Percentiles rank a stretch among this genome's conserved stretches.
Evolutionary conservation across 2,329 filamentous ascomycete genomes (phyloP).

Genomic region (Rhytidhysteron rufulum): DNA sequence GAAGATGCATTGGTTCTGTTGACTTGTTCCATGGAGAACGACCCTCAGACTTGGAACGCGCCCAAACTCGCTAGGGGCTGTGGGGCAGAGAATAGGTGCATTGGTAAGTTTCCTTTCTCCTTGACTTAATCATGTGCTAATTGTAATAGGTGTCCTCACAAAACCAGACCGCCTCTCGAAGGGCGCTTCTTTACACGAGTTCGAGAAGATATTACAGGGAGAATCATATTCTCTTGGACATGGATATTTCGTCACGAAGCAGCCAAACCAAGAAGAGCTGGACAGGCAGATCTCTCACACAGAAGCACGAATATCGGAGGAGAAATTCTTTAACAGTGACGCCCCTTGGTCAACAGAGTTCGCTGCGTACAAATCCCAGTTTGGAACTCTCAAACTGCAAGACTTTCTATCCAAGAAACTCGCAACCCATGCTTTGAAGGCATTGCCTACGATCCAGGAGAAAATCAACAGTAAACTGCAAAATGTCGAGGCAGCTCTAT

Average conservation of each 20-base stretch:
- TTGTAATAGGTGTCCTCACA: constrained; percentile 67
- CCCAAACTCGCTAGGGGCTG: constrained; percentile 50
- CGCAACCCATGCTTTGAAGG: constrained; percentile 39
- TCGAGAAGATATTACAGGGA: constrained; percentile 61
- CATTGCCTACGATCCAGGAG: constrained; percentile 40
- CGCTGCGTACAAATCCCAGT: constrained; percentile 37
- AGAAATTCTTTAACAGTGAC: constrained; percentile 44
- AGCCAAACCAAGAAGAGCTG: constrained; percentile 53
- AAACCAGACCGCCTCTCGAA: constrained; percentile 72
- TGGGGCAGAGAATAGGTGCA: constrained; percentile 40
- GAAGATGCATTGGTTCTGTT: constrained; percentile 72
- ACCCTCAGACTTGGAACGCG: constrained; percentile 71
- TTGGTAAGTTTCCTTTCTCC: constrained; percentile 23
- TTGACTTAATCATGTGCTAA: neutral
- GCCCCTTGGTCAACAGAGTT: constrained; percentile 47
- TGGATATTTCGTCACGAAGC: constrained; percentile 76
- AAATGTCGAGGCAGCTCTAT: constrained; percentile 54
- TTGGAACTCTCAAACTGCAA: constrained; percentile 53
- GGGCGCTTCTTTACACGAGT: constrained; percentile 49
- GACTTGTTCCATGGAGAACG: constrained; percentile 72
- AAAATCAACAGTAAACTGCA: constrained; percentile 47
- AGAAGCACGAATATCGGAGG: constrained; percentile 48
- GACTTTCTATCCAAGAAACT: constrained; percentile 46
- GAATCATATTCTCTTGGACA: constrained; percentile 61
- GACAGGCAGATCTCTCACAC: constrained; percentile 41